Base-by-base conservation (phyloP, 1,139 yeast species). In the Wickerhamiella pararugosa region DNA sequence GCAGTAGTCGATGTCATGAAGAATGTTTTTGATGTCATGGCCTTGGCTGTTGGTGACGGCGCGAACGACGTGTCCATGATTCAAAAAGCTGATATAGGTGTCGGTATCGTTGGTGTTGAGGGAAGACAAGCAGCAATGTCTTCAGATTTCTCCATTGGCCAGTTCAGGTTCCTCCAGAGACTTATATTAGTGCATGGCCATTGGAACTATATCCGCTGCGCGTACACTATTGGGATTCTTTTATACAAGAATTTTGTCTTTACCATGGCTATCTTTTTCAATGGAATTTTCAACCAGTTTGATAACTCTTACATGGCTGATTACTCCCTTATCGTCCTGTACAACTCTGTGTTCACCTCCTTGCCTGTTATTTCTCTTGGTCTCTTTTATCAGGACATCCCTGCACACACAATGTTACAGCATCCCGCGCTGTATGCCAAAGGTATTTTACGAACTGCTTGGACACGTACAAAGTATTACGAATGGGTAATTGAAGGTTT, bases 51-150 rank as follows among this genome's bases (percentile, higher is more conserved):
- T 59, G 98, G 98, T 49, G 98, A 90, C 61, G 98, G 98, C 46
- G 93, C 97, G 34, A 90, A 90, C 58, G 98, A 90, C 64, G 98
- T 90, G 48, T 94, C 97, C 5, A 90, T 90, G 98, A 90, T 90
- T 52, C 97, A 90, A 60, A 86, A 94, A 32, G 98, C 98, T 1
- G 92, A 90, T 63, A 92, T 90, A 30, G 98, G 98, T 53, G 92
- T 90, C 39, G 98, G 98, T 62, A 90, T 90, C 54, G 94, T 95
- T 38, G 98, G 98, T 60, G 94, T 84, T 63, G 98, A 90, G 67
- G 98, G 98, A 51, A 70, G 97, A 40, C 97, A 87, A 60, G 98
- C 98, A 9, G 97, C 79, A 7, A 90, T 90, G 98, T 80, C 94
- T 6, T 81, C 96, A 0, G 98, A 90, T 66, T 90, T 86, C 63